Evolutionary conservation across 129 eudicot species (phyloP), one percentile per base, ranked within the genome.

Genomic region (Tagetes erecta): DNA sequence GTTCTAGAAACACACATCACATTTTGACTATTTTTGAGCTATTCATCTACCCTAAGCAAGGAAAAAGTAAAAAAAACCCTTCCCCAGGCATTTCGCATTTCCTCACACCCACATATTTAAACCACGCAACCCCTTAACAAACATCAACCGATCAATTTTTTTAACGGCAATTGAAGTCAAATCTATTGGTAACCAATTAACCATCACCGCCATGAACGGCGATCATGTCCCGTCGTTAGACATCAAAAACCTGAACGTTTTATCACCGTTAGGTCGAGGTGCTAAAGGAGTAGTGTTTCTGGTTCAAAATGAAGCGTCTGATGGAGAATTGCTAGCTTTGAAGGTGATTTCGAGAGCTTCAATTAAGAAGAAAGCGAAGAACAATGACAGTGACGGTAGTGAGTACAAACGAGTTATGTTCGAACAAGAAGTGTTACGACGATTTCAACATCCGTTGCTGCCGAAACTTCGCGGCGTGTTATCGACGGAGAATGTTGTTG

Each of bases 241-340:
- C 52, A 69, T 86, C 38, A 60, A 60, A 11, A 80, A 82, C 3
- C 40, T 94, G 46, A 88, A 78, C 46, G 87, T 80, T 2, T 49
- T 88, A 20, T 66, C 86, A 40, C 86, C 91, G 40, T 87, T 94
- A 39, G 98, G 98, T 11, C 88, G 98, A 35, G 98, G 98, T 2
- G 98, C 97, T 5, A 94, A 94, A 78, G 98, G 98, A 20, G 97
- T 90, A n/a, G 98, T 94, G 2, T 94, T 94, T 68, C 76, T 88
- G 64, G 93, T 85, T 12, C 86, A 68, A 6, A 78, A 75, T 1
- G 86, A 83, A 40, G 78, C 75, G 1, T 52, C 63, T 1, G 27
- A 50, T 2, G 84, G 76, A 38, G 89, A 88, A 34, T 70, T 81
- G 51, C 77, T 90, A 37, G 98, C 97, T 33, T 77, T 94, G 36